Base-by-base conservation (phyloP, 495 filamentous ascomycete species). In the Aspergillus campestris region DNA sequence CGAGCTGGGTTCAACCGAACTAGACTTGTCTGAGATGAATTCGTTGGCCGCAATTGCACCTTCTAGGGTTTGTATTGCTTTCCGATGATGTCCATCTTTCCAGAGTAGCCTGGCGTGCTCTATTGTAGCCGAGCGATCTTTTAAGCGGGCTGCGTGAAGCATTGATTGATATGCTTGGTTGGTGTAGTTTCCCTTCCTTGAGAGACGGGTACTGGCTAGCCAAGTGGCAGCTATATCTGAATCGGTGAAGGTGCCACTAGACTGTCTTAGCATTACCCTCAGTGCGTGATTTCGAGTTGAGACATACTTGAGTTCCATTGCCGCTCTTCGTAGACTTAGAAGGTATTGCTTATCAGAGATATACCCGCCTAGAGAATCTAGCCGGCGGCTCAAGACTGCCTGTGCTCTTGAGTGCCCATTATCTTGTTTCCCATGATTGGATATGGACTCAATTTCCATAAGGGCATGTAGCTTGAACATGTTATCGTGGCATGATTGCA, bases 51-150 rank as follows among this genome's bases (percentile, higher is more conserved):
- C 72, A 53, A 97, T 94, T 30, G 89, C 89, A 29, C 86, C 80
- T 59, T 92, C 80, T 12, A 98, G 70, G 8, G 78, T 83, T 52
- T 94, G 88, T 49, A 99, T 97, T 11, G 94, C 94, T 66, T 95
- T 95, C 38, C 89, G 80, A 57, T 95, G 89, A 57, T 95, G 81
- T 6, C 89, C 89, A 60, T 94, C 88, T 54, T 86, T 89, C 87
- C 92, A 97, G n/a, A 97, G 68, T 34, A 97, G 76, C 42, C 85
- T 76, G 6, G 92, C 86, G 62, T 99, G 89, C 58, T 99, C 94
- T 49, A 96, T 87, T 31, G 83, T 87, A 32, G 92, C 87, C 8
- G 87, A 84, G 40, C 81, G 75, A 52, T 92, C 87, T 18, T 88
- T 87, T 24, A 95, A 76, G 49, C 83, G 75, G 9, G 86, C 82